Percentiles rank a stretch among this genome's conserved stretches.
Conservation (phyloP, 2,329 filamentous ascomycete genomes). For the Botrytis elliptica region DNA sequence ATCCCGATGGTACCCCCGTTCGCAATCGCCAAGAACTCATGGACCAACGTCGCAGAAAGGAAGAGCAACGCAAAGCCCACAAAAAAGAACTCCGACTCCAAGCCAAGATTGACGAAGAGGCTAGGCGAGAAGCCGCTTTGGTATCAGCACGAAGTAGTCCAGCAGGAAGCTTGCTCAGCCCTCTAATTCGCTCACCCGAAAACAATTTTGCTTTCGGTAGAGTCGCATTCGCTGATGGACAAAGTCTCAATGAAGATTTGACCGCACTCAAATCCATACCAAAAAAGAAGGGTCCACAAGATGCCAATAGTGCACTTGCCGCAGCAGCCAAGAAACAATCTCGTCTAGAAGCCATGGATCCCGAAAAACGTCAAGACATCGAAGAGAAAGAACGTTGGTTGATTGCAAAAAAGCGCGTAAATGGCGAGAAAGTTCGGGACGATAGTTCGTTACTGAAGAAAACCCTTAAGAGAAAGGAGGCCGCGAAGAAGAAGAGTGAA, state of each 20-base stretch:
- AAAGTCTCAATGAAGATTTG: slow-evolving; percentile 71
- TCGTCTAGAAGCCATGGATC: slow-evolving; percentile 71
- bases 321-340: slow-evolving; percentile 84
- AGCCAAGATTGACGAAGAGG: slow-evolving; percentile 77
- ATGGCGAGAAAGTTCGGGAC: slow-evolving; percentile 86
- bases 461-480: slow-evolving; percentile 89
- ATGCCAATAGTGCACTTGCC: slow-evolving; percentile 81
- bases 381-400: slow-evolving; percentile 94
- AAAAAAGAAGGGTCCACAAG: slow-evolving; percentile 79
- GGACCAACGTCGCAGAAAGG: slow-evolving; percentile 82
- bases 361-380: slow-evolving; percentile 79
- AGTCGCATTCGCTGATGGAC: slow-evolving; percentile 85
- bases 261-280: slow-evolving; percentile 60
- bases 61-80: slow-evolving; percentile 79
- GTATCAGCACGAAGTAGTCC: slow-evolving; percentile 61
- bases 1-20: slow-evolving; percentile 75
- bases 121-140: slow-evolving; percentile 60
- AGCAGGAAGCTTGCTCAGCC: slow-evolving; percentile 52
- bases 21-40: slow-evolving; percentile 89
- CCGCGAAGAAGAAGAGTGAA: slow-evolving; percentile 85
- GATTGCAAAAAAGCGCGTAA: slow-evolving; percentile 81
- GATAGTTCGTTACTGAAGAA: slow-evolving; percentile 88
- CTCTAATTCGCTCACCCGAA: slow-evolving; percentile 51
- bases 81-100: slow-evolving; percentile 82
- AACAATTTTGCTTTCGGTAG: slow-evolving; percentile 86